phyloP scores from a whole-genome alignment of 345 rosid genomes.

The Ailanthus altissimus region DNA sequence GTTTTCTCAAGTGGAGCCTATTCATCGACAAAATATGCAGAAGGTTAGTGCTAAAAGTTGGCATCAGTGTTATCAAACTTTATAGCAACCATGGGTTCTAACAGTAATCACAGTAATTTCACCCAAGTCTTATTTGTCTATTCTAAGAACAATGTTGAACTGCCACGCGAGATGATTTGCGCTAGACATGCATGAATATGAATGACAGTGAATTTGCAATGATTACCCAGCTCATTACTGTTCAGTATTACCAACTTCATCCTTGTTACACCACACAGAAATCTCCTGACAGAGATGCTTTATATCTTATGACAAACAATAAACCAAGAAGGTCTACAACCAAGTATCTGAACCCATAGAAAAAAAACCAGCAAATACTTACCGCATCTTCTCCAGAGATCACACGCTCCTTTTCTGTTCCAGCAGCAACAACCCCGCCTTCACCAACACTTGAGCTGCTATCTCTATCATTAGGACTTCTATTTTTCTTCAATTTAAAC shows the following conservation, averaged over 20 bases:
- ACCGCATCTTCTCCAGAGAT: slow-evolving; percentile 97
- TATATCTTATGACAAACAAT: background rate
- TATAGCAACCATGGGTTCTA: background rate
- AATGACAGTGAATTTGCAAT: background rate
- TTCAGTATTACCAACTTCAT: background rate
- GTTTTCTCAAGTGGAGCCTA: background rate
- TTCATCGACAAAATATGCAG: background rate
- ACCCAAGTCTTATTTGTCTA: background rate
- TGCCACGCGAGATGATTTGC: background rate
- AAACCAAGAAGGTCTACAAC: background rate
- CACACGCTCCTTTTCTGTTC: slow-evolving; percentile 76
- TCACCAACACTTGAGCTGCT: slow-evolving; percentile 49
- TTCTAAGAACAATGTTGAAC: background rate
- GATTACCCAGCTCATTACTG: background rate
- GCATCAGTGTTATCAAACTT: background rate
- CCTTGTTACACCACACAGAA: background rate
- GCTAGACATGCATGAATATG: background rate
- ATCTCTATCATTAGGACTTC: slow-evolving; percentile 55
- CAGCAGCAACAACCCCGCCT: slow-evolving; percentile 89
- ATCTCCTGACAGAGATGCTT: background rate
- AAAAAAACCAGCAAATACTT: slow-evolving; percentile 31
- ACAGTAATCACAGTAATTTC: background rate
- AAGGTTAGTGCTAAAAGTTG: background rate
- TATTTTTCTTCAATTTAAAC: slow-evolving; percentile 72
- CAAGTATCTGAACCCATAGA: background rate